These are phyloP conservation scores for Colletotrichum sp. DNA, from an alignment of 2,329 filamentous ascomycete genomes.

Conservation along the genomic window DNA sequence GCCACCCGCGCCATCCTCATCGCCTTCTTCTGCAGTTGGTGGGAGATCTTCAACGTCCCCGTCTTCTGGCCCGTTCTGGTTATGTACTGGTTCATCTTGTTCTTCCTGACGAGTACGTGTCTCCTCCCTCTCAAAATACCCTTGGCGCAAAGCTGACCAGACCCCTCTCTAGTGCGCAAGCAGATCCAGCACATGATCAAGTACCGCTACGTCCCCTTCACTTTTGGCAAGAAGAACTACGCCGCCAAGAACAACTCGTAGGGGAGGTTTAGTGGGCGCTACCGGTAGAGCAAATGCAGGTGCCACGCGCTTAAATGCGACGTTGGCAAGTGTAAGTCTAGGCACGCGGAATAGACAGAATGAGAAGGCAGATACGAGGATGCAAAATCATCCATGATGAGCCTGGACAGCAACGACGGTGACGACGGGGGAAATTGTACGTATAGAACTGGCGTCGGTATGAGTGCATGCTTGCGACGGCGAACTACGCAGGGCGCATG, in stretches of 20 bases:
- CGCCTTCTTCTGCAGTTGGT: conserved; percentile 89
- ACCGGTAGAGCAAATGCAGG: background rate
- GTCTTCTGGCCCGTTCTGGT: conserved; percentile 99
- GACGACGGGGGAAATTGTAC: conserved; percentile 13
- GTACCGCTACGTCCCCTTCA: conserved; percentile 96
- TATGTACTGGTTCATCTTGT: conserved; percentile 98
- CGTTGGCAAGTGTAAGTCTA: conserved; percentile 8
- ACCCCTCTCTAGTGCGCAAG: conserved; percentile 77
- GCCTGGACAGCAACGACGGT: conserved; percentile 1
- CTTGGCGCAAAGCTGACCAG: conserved; percentile 7
- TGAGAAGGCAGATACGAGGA: background rate
- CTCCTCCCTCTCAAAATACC: background rate
- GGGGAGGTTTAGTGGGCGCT: background rate
- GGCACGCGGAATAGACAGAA: conserved; percentile 11
- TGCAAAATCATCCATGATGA: background rate
- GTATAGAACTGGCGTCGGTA: background rate
- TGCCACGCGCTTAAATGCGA: background rate
- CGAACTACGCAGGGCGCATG: conserved; percentile 13
- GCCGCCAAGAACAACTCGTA: conserved; percentile 62
- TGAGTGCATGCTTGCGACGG: conserved; percentile 18
- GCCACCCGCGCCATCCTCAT: conserved; percentile 87
- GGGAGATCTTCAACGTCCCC: conserved; percentile 91
- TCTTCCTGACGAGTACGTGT: conserved; percentile 88
- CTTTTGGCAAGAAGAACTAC: conserved; percentile 87
- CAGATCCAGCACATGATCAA: conserved; percentile 99